phyloP scores from a whole-genome alignment of 1,284 basidiomycete genomes.

The Schizophyllum amplum region DNA sequence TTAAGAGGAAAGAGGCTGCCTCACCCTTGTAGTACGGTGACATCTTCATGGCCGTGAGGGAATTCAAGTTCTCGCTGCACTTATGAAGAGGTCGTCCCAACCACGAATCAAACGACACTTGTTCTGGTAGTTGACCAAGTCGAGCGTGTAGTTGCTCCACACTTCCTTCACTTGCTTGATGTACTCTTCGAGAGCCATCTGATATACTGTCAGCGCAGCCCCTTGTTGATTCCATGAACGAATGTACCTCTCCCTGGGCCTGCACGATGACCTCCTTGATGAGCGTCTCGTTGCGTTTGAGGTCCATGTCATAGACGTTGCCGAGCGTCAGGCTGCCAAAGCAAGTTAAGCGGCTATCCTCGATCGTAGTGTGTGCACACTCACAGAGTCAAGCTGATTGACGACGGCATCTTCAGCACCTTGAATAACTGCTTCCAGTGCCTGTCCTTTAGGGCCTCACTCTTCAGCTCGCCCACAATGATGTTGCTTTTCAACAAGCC shows the following conservation, averaged over 20 bases:
- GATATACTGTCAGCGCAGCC: conserved; percentile 6
- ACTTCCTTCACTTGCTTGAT: conserved; percentile 94
- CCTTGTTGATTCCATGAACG: not conserved
- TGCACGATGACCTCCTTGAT: conserved; percentile 96
- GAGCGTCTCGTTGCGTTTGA: conserved; percentile 84
- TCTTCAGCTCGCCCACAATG: conserved; percentile 89
- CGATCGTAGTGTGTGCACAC: conserved; percentile 18
- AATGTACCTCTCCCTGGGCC: conserved; percentile 88
- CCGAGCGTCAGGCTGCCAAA: conserved; percentile 83
- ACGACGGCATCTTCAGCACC: conserved; percentile 62
- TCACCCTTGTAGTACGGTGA: conserved; percentile 96
- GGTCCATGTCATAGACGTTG: conserved; percentile 94
- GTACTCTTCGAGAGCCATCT: conserved; percentile 93
- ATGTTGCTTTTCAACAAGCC: conserved; percentile 86
- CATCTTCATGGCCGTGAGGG: conserved; percentile 92
- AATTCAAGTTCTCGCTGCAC: conserved; percentile 94
- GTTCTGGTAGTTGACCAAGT: conserved; percentile 98
- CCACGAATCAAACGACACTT: conserved; percentile 96
- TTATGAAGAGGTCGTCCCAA: conserved; percentile 98
- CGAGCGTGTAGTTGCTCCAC: conserved; percentile 94
- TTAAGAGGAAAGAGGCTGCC: conserved; percentile 14
- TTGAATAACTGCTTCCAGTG: conserved; percentile 99
- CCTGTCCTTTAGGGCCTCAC: conserved; percentile 93
- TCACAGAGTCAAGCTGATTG: conserved; percentile 62
- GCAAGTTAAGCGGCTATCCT: conserved; percentile 3